Base-by-base conservation (phyloP, 805 yeast genomes). In the Wickerhamomyces rabaulensis region DNA sequence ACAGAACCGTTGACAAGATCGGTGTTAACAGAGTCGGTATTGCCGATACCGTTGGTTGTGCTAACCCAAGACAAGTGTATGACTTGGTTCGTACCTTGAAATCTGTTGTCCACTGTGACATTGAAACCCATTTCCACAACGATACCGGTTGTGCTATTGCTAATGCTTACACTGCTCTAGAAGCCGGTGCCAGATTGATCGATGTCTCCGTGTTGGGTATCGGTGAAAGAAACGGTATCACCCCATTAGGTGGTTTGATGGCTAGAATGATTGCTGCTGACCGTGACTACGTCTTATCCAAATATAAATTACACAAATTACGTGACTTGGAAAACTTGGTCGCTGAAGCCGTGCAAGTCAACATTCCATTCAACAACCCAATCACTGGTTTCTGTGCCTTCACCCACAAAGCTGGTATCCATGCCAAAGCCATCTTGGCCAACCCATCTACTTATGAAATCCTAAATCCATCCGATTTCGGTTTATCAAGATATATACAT, bases 111-210 rank as follows among this genome's bases (percentile, higher is more conserved):
- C 84, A 87, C 33, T 92, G 98, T 75, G 99, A 92, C 67, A 91
- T 92, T 61, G 99, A 92, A 74, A 88, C 97, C 68, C 99, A 92
- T 69, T 94, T 92, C 87, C 99, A 92, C 74, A 88, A 92, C 68
- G 99, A 92, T 69, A 92, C 99, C 29, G 99, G 99, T 53, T 94
- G 98, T 75, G 97, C 99, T 55, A 89, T 92, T 71, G 97, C 97
- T 52, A 92, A 92, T 67, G 97, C 99, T 29, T 94, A 94, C 79
- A 89, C 97, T 48, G 98, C 98, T 13, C 76, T 92, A 61, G 99
- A 92, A 72, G 99, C 90, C 46, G 99, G 99, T 62, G 99, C 99
- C 56, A 82, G 81, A 63, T 79, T 91, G 60, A 87, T 92, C 55
- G 99, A 92, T 70, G 96, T 89, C 40, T 86, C 96, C 13, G 98